Base-by-base conservation (phyloP, 2,329 filamentous ascomycete species). In the Pseudogymnoascus sp. region DNA sequence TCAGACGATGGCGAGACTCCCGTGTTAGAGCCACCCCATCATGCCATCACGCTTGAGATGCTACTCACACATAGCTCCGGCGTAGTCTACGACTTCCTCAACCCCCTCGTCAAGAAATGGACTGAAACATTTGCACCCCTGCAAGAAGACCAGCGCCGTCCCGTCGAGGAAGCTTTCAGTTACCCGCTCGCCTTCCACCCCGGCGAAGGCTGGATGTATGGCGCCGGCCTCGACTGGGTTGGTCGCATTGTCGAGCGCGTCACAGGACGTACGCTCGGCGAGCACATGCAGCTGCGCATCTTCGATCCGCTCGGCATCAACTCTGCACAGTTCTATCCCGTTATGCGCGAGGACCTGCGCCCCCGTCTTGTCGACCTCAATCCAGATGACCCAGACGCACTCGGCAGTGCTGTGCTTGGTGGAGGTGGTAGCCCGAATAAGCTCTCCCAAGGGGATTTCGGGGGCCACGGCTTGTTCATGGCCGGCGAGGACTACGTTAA, bases 281-380 rank as follows among this genome's bases (percentile, higher is more conserved):
- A 75, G 3, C 81, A 79, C 61, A 67, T 81, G 15, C 74, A 78
- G 59, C 67, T 74, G 58, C 65, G 78, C 18, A 71, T 82, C 28
- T 76, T 77, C 57, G 61, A 72, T 3, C 77, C 76, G 1, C 69
- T 82, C 1, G 73, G 73, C 10, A 73, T 79, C 39, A 65, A 59
- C 0, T 70, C 73, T 58, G 71, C 71, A 2, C 65, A 74, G 61
- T 75, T 77, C 62, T 71, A 70, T n/a, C 74, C 76, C 0, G 63
- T 41, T 3, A 65, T 63, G 48, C 67, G 65, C 35, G 66, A 65
- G 18, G 67, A 61, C 13, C 37, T 61, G 61, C 37, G 63, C 64
- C 2, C 65, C 63, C 55, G 67, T 64, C 33, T 63, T 55, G 39
- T 64, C 52, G 57, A 67, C 59, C 21, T 65, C 23, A 75, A 74